Evolutionary conservation across 306 rosid species (phyloP).

Genomic region (Quercus dentata): DNA sequence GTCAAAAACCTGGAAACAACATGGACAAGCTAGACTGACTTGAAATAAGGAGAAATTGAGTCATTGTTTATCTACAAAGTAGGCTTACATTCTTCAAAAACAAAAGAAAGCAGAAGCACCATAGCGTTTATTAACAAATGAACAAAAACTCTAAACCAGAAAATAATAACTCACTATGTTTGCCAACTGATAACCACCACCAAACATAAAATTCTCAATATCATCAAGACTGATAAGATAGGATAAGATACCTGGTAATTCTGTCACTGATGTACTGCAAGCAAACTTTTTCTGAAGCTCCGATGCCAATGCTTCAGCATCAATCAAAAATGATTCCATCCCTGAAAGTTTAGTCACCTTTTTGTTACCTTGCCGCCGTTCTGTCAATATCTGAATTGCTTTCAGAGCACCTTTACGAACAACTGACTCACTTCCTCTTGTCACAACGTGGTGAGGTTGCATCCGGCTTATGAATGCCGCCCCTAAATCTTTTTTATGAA

Average conservation of each 20-base stretch:
- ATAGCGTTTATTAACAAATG: background rate
- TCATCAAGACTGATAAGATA: slow-evolving; percentile 12
- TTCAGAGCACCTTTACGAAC: slow-evolving; percentile 86
- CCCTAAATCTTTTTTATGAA: slow-evolving; percentile 84
- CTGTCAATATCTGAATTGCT: slow-evolving; percentile 84
- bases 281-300: slow-evolving; percentile 96
- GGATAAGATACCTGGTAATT: slow-evolving; percentile 67
- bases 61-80: background rate
- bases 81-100: background rate
- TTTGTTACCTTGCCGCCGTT: slow-evolving; percentile 89
- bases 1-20: background rate
- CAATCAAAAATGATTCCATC: slow-evolving; percentile 75
- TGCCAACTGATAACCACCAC: background rate
- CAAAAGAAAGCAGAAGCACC: background rate
- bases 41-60: background rate
- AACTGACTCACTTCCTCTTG: slow-evolving; percentile 77
- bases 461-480: slow-evolving; percentile 65
- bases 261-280: slow-evolving; percentile 83
- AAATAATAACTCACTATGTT: background rate
- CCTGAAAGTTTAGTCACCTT: slow-evolving; percentile 89
- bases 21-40: background rate
- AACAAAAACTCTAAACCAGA: background rate
- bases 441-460: slow-evolving; percentile 88
- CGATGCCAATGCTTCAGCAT: slow-evolving; percentile 85
- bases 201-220: background rate